Evolutionary conservation across 1,284 basidiomycete genomes (phyloP), one percentile per base, ranked within the genome.

Genomic region (Apiotrichum sp.): DNA sequence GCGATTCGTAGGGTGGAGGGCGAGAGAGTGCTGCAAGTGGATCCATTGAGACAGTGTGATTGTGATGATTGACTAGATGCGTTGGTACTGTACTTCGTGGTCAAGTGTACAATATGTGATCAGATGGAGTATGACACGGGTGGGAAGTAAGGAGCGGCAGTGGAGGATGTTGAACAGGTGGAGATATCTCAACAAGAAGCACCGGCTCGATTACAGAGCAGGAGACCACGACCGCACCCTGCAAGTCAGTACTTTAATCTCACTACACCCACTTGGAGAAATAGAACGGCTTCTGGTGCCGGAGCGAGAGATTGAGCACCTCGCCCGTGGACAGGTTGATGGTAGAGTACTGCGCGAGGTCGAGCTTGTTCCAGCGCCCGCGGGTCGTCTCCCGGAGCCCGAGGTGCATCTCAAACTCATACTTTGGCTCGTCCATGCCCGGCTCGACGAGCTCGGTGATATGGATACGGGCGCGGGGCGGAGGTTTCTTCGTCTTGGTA

Each of bases 231-330:
- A 65, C 40, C 59, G 57, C 2, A 65, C 64, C 43, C 61, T 65
- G 54, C 14, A n/a, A n/a, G n/a, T n/a, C n/a, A n/a, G n/a, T n/a
- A n/a, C n/a, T n/a, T n/a, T 22, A 14, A 33, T 32, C 46, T 62
- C 52, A 16, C 52, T 46, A 29, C 6, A 71, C 75, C 57, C 58
- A 77, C 76, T 89, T 91, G 43, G 90, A 93, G 74, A 96, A 96
- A 84, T 88, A 92, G 72, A 91, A 96, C 31, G 90, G 84, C 58
- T 89, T 81, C 71, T 92, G 88, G 66, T 93, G 85, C 70, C 87
- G 89, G 64, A 93, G 78, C 7, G 83, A 80, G 46, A 95, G 78
- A 16, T 86, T 83, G 22, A 82, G 74, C 10, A 82, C 78, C 72
- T 93, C 90, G 2, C 88, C 90, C 22, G 82, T 88, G 45, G 81